Percentiles rank a stretch among this genome's conserved stretches.
phyloP scores from a whole-genome alignment of 345 rosid species.

The Xanthoceras sorbifolium region DNA sequence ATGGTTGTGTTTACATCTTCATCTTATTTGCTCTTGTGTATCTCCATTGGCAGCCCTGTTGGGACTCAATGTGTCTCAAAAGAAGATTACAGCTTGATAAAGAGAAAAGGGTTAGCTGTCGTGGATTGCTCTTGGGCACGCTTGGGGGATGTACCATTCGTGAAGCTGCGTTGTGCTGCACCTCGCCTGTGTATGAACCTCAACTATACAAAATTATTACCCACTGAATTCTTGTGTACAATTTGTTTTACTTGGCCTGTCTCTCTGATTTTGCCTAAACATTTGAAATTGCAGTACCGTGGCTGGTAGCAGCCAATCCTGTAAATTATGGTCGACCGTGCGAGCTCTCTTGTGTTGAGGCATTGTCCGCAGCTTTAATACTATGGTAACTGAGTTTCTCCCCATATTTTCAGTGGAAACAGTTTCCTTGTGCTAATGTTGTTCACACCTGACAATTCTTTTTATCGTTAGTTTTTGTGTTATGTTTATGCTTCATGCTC shows the following conservation, averaged over 20 bases:
- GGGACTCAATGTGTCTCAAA: conserved; percentile 84
- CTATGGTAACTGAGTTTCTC: conserved; percentile 56
- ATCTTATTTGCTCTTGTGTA: conserved; percentile 10
- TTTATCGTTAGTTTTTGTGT: neutral
- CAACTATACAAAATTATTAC: neutral
- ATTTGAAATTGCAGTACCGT: conserved; percentile 68
- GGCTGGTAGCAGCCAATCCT: conserved; percentile 99
- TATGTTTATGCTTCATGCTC: neutral
- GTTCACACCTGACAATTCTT: neutral
- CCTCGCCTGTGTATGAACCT: conserved; percentile 86
- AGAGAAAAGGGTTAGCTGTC: conserved; percentile 89
- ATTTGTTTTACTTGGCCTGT: neutral
- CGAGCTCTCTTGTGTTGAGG: conserved; percentile 93
- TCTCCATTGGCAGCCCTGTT: conserved; percentile 68
- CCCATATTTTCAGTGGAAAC: neutral
- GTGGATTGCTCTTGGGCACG: conserved; percentile 99
- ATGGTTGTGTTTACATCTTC: conserved; percentile 16
- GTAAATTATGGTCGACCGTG: conserved; percentile 98
- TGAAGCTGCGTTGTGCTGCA: conserved; percentile 83
- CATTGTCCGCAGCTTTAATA: conserved; percentile 86
- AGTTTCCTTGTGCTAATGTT: neutral
- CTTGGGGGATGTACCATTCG: conserved; percentile 87
- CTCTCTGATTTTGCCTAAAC: conserved; percentile 7
- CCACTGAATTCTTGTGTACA: neutral
- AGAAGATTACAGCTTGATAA: conserved; percentile 75